Base-by-base conservation (phyloP, 23 red algal species). In the Gracilaria domingensis region DNA sequence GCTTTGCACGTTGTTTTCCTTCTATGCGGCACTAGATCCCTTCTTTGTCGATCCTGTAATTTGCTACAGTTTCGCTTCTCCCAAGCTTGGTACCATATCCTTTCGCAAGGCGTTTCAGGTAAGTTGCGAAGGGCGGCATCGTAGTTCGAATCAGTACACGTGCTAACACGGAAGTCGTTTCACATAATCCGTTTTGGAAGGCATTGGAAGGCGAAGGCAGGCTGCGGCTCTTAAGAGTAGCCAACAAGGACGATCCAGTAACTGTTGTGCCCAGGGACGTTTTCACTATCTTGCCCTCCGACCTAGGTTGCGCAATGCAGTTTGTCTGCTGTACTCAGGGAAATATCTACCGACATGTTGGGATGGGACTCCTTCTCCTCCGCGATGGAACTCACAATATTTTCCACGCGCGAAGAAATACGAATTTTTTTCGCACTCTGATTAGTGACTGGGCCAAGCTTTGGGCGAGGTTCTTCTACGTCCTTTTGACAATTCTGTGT, bases 261-360 rank as follows among this genome's bases (percentile, higher is more conserved):
- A 55, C 51, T 55, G 51, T 55, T 1, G 6, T 55, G 51, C 51
- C 51, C 51, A 55, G 51, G 17, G 51, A 55, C 17, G 51, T 55
- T 14, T 8, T 8, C 51, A 55, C 51, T 14, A 55, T 55, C 51
- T 55, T 55, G 17, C 51, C 51, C 14, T 1, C 13, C 17, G 51
- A 55, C 51, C 11, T 55, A 16, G 2, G 18, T 55, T 55, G 51
- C 51, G 51, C 51, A 7, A 55, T 55, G 51, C 51, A 55, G 13
- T 20, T 55, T 55, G 51, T 55, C 11, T 14, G 51, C 51, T 55
- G 9, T 1, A 55, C 51, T 55, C 51, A 55, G 18, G 51, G 51
- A 55, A 55, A 55, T 18, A 55, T 55, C 51, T 55, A 55, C 51
- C 51, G 51, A 55, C 51, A 55, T 55, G 51, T 55, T 55, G 51